phyloP scores from a whole-genome alignment of 306 rosid species.

The Luffa aegyptiaca region DNA sequence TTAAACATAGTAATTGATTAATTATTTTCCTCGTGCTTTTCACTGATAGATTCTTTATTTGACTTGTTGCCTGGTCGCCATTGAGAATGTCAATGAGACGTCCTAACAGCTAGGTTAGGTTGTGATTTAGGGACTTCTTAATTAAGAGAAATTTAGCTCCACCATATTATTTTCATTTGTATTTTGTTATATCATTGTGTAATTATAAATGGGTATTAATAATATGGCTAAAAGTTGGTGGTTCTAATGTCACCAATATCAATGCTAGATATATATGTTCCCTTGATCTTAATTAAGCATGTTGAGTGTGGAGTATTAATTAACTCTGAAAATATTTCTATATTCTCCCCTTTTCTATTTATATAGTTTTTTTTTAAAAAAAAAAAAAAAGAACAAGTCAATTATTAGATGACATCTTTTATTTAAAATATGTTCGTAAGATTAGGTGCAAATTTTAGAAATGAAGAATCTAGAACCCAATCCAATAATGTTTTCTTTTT shows the following conservation, averaged over 20 bases:
- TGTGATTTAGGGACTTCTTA: neutral
- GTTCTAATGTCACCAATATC: neutral
- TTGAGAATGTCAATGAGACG: neutral
- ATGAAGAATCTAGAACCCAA: neutral
- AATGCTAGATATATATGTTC: neutral
- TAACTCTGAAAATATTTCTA: no score
- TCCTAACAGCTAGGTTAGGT: neutral
- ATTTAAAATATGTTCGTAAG: neutral
- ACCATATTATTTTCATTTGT: neutral
- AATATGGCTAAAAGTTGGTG: neutral
- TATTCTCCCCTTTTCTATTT: neutral
- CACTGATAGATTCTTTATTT: neutral
- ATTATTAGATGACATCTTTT: neutral
- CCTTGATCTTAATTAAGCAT: neutral
- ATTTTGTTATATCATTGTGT: neutral
- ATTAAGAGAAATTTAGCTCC: neutral
- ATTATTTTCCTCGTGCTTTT: neutral
- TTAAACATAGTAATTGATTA: neutral
- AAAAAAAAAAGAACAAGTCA: neutral
- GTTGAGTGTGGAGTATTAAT: no score
- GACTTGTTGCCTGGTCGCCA: neutral
- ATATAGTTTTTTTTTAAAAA: no score
- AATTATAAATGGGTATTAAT: neutral
- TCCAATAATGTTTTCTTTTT: neutral
- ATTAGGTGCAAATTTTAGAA: neutral